Base-by-base conservation (phyloP, 108 stramenopile species). In the Mediolabrus comicus region DNA sequence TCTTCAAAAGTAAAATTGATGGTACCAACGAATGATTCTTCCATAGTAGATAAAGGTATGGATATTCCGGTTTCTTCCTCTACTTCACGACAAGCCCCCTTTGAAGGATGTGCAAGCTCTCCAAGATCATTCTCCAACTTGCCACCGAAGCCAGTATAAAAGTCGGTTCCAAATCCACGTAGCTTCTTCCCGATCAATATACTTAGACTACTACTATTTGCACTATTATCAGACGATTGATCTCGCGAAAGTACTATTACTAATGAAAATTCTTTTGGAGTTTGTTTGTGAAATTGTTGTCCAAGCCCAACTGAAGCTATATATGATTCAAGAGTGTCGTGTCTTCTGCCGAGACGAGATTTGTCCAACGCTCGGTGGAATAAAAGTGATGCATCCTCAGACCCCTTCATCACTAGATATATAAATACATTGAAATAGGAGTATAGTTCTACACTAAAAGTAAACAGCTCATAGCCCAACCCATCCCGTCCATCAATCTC, bases 101-200 rank as follows among this genome's bases (percentile, higher is more conserved):
- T 81, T 14, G 77, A 73, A 0, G 75, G 84, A 26, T 71, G 52
- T 9, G 59, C 34, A 26, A 54, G 52, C 51, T 78, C 77, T 33
- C 60, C 36, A 6, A 51, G 36, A 33, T 43, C 49, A 38, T 24
- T 38, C 12, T 87, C 86, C 9, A 89, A 67, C 60, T 89, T 89
- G 1, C 91, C 91, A 4, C 88, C 91, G 63, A 92, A 89, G 29
- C 83, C 82, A 67, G 81, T 89, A 64, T 83, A 89, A 65, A 88
- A 77, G 1, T 88, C 91, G 26, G 62, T 67, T 41, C 88, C 91
- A 51, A 89, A 88, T 9, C 91, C 91, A 19, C 91, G 85, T 43
- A 83, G 72, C 54, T 89, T 92, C 43, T 71, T 59, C 3, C 88
- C 91, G 46, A 92, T 57, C 24, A 92, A 61, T 24, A 92, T 89